Percentiles rank a stretch among this genome's conserved stretches.
These are phyloP conservation scores for Komagataella kurtzmanii DNA, from an alignment of 805 yeast species.

Conservation along the genomic window DNA sequence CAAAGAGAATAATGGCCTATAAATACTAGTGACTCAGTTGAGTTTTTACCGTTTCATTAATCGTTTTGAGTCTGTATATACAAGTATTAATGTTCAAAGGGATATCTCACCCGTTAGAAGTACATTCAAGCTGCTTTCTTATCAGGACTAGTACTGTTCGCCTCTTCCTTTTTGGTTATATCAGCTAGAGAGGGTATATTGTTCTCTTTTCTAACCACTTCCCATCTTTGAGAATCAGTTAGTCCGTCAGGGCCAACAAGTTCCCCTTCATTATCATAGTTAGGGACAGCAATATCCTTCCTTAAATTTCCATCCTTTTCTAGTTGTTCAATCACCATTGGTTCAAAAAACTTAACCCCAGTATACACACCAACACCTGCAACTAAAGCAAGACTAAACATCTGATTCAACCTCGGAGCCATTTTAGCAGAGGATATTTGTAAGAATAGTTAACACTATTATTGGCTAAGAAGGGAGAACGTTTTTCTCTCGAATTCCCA, in stretches of 20 bases:
- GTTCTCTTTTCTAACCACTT: constrained; percentile 6
- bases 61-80: neutral
- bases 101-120: neutral
- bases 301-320: constrained; percentile 54
- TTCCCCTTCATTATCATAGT: constrained; percentile 32
- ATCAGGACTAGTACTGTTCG: neutral
- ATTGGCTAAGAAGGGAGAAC: neutral
- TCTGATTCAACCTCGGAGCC: constrained; percentile 1
- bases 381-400: constrained; percentile 9
- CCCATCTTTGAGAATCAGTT: constrained; percentile 8
- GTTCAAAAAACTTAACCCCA: constrained; percentile 61
- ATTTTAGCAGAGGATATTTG: neutral
- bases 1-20: neutral
- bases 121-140: neutral
- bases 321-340: constrained; percentile 47
- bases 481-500: neutral
- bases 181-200: neutral
- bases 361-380: constrained; percentile 29
- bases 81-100: neutral
- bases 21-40: neutral
- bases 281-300: constrained; percentile 42
- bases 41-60: neutral
- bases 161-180: neutral
- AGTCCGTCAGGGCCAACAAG: constrained; percentile 13
- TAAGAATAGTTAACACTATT: neutral